A percentile compares a stretch with the other conserved stretches of the same genome.
Conservation (phyloP, 257 asterid genomes). For the Fraxinus anomala region DNA sequence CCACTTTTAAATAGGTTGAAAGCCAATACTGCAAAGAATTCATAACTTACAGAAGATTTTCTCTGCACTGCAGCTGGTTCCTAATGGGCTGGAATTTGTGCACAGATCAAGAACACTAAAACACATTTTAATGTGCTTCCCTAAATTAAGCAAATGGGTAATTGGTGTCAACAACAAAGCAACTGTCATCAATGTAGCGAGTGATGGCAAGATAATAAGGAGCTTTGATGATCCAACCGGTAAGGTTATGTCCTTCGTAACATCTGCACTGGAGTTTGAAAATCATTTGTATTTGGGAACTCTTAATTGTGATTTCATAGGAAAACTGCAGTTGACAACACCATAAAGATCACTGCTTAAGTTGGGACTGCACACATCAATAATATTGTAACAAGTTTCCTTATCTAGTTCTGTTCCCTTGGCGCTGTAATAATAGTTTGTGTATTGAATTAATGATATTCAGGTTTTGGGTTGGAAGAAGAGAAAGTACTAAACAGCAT, state of each 20-base stretch:
- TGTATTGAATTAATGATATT: too few species aligned
- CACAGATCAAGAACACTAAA: constrained; percentile 39
- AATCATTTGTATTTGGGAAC: constrained; percentile 64
- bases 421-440: neutral
- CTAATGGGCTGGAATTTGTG: constrained; percentile 35
- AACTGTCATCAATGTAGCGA: constrained; percentile 56
- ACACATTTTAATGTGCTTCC: constrained; percentile 31
- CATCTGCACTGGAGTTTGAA: constrained; percentile 70
- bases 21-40: neutral
- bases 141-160: constrained; percentile 20
- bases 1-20: neutral
- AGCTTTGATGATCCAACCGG: constrained; percentile 69
- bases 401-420: neutral
- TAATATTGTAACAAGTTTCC: neutral
- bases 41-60: neutral
- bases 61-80: constrained; percentile 30
- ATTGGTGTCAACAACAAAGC: constrained; percentile 32
- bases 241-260: constrained; percentile 55
- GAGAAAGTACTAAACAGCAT: neutral
- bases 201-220: constrained; percentile 51
- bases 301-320: constrained; percentile 57
- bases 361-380: neutral
- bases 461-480: neutral
- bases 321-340: constrained; percentile 45
- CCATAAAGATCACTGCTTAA: neutral